Percentiles rank a stretch among this genome's conserved stretches.
Conservation (phyloP, 148 eudicot species). For the Amaranthus cruentus region DNA sequence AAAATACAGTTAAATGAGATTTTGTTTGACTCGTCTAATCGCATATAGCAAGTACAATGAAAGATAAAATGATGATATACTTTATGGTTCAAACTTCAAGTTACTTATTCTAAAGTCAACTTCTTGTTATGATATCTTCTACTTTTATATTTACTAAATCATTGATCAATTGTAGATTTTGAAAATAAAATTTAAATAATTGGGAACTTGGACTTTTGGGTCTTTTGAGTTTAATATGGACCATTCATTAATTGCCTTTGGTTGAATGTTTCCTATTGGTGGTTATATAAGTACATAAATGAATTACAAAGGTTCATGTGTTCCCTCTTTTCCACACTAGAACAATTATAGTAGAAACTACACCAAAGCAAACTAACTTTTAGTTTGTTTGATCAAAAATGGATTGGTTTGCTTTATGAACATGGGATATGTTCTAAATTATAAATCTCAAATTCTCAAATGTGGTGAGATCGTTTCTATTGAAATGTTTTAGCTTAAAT, state of each 20-base stretch:
- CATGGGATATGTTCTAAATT: background rate
- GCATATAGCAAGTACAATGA: no score
- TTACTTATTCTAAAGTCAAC: slow-evolving; percentile 7
- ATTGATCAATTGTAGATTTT: slow-evolving; percentile 2
- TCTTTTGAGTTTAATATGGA: background rate
- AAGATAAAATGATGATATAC: background rate
- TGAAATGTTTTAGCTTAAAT: no score
- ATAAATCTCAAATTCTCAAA: background rate
- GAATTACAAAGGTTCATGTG: slow-evolving; percentile 16
- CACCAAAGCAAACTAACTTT: background rate
- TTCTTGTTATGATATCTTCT: background rate
- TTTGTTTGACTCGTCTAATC: no score
- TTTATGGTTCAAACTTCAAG: no score
- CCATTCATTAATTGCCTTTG: slow-evolving; percentile 3
- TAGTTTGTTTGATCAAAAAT: slow-evolving; percentile 3
- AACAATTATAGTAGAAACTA: background rate
- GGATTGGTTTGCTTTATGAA: background rate
- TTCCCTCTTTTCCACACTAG: slow-evolving; percentile 17
- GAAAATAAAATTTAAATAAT: background rate
- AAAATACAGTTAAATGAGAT: background rate
- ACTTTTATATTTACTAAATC: no score
- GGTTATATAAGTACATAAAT: background rate
- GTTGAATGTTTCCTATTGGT: background rate
- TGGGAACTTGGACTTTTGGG: slow-evolving; percentile 3
- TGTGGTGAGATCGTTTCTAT: background rate